phyloP scores from a whole-genome alignment of 73 alveolate species.

The Tetrahymena elliotti region DNA sequence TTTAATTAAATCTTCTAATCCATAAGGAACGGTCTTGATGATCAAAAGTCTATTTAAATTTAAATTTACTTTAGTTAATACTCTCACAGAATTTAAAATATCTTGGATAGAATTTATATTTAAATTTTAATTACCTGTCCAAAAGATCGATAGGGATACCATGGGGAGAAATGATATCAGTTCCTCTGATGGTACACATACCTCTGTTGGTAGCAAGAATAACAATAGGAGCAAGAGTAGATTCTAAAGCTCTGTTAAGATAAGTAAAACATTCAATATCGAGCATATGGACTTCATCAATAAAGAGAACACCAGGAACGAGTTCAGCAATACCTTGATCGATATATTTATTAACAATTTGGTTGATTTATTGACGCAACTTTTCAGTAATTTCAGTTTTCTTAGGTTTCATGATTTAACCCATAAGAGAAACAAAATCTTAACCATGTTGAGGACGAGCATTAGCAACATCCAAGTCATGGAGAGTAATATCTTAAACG shows the following conservation, averaged over 20 bases:
- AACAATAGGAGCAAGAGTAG: slow-evolving; percentile 97
- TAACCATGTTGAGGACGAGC: slow-evolving; percentile 99
- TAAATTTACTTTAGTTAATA: not conserved
- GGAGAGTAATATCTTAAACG: slow-evolving; percentile 98
- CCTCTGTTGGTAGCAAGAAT: slow-evolving; percentile 99
- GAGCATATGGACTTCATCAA: slow-evolving; percentile 99
- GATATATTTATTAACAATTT: slow-evolving; percentile 97
- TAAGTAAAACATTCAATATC: slow-evolving; percentile 99
- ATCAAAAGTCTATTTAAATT: slow-evolving; percentile 68
- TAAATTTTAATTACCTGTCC: slow-evolving; percentile 73
- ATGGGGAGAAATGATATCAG: slow-evolving; percentile 97
- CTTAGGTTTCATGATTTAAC: slow-evolving; percentile 94
- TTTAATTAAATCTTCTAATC: slow-evolving; percentile 94
- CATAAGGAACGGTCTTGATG: slow-evolving; percentile 82
- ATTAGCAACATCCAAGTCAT: slow-evolving; percentile 98
- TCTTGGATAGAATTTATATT: too few relatives aligned
- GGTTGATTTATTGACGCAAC: slow-evolving; percentile 95
- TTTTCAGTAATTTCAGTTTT: slow-evolving; percentile 99
- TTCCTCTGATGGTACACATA: slow-evolving; percentile 92
- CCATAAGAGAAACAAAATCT: slow-evolving; percentile 97
- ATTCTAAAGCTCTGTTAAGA: slow-evolving; percentile 94
- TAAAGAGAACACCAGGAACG: slow-evolving; percentile 99
- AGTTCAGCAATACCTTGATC: slow-evolving; percentile 99
- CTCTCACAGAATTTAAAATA: too few relatives aligned
- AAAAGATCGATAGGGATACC: slow-evolving; percentile 98